Percentiles rank a stretch among this genome's conserved stretches.
These are phyloP conservation scores for Fusarium sterilihyphosum DNA, from an alignment of 2,329 filamentous ascomycete species.

Conservation along the genomic window DNA sequence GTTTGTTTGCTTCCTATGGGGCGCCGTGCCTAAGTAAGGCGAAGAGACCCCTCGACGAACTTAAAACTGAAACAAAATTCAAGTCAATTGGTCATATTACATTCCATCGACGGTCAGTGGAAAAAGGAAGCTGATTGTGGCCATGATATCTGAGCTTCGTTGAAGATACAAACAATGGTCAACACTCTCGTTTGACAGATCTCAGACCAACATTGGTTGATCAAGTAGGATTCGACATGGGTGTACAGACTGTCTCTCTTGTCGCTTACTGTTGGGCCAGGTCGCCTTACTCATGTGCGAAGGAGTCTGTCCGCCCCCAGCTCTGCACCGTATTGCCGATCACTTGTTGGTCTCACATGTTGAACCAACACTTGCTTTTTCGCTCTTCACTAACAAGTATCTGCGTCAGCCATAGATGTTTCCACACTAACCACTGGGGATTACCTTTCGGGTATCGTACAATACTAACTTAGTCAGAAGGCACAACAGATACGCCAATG, in stretches of 20 bases:
- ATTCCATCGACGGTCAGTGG: conserved; percentile 1
- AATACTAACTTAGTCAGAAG: not conserved
- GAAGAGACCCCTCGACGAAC: not conserved
- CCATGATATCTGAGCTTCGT: not conserved
- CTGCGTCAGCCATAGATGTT: not conserved
- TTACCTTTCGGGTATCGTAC: conserved; percentile 3
- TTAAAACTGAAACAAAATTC: conserved; percentile 6
- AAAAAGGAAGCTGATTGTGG: conserved; percentile 3
- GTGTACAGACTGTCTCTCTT: conserved; percentile 5
- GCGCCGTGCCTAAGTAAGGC: conserved; percentile 11
- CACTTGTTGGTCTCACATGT: conserved; percentile 20
- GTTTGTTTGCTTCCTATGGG: conserved; percentile 30
- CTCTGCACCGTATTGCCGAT: conserved; percentile 12
- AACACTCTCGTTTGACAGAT: conserved; percentile 34
- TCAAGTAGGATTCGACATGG: conserved; percentile 15
- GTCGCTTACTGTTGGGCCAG: conserved; percentile 6
- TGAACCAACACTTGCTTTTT: conserved; percentile 1
- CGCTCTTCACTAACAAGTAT: not conserved
- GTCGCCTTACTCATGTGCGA: conserved; percentile 9
- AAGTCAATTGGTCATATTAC: not conserved
- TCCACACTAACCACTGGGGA: conserved; percentile 1
- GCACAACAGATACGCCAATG: conserved; percentile 1
- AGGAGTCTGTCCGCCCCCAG: conserved; percentile 11
- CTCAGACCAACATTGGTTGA: conserved; percentile 9
- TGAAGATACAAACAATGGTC: conserved; percentile 12